A percentile compares a stretch with the other conserved stretches of the same genome.
Evolutionary conservation across 129 eudicot species (phyloP).

Genomic region (Arctium minus): DNA sequence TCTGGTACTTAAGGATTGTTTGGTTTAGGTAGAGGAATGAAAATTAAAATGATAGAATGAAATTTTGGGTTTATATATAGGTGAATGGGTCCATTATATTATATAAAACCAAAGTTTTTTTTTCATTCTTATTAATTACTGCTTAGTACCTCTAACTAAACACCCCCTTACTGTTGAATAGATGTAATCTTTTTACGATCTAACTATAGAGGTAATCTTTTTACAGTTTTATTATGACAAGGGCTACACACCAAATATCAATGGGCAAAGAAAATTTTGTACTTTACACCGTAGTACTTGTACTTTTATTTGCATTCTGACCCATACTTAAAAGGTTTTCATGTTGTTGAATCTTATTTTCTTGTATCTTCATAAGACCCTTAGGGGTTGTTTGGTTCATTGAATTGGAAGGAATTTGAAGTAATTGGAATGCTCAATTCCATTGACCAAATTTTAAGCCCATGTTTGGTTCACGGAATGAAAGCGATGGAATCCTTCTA

Average conservation of each 20-base stretch:
- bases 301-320: background rate
- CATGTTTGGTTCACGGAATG: no score
- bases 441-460: no score
- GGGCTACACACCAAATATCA: constrained; percentile 14
- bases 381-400: background rate
- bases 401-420: no score
- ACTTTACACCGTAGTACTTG: background rate
- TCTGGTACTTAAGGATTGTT: background rate
- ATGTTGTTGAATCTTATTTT: background rate
- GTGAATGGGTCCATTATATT: no score
- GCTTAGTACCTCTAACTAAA: no score
- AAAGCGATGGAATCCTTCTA: no score
- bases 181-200: background rate
- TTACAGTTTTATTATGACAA: background rate
- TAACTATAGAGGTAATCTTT: background rate
- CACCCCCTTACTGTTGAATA: background rate
- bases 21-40: no score
- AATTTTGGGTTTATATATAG: no score
- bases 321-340: background rate
- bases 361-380: background rate
- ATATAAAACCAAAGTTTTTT: no score
- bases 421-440: no score
- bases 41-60: no score
- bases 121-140: no score
- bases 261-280: background rate